Evolutionary conservation across 768 basidiomycete genomes (phyloP).

Genomic region (Agaricus sinodeliciosus): DNA sequence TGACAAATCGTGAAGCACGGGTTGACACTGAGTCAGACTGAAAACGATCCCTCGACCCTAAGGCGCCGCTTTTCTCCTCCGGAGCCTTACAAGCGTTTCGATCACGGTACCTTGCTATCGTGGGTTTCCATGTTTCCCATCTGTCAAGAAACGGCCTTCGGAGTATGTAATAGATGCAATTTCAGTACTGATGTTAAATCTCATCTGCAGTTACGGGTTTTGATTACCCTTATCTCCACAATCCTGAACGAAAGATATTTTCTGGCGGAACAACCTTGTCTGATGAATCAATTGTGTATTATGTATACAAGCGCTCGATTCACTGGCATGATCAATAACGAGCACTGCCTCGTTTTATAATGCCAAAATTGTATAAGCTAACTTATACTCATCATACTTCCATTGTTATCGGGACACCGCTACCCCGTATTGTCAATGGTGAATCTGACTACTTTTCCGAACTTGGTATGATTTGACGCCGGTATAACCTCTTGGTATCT

Average conservation of each 20-base stretch:
- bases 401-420: background rate
- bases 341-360: background rate
- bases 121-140: background rate
- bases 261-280: conserved; percentile 5
- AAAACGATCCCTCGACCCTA: too few species aligned
- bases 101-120: background rate
- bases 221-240: conserved; percentile 7
- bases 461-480: background rate
- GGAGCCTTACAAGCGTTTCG: background rate
- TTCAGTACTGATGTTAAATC: background rate
- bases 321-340: background rate
- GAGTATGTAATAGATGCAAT: background rate
- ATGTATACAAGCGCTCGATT: background rate
- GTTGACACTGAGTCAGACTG: too few species aligned
- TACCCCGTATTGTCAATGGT: background rate
- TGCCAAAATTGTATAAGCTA: background rate
- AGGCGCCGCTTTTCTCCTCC: background rate
- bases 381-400: background rate
- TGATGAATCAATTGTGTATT: background rate
- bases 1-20: background rate
- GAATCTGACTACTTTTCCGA: background rate
- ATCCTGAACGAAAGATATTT: background rate
- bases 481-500: background rate
- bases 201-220: background rate
- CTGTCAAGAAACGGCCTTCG: too few species aligned